Evolutionary conservation across 805 yeast genomes (phyloP).

Genomic region (Myxozyma mucilagina): DNA sequence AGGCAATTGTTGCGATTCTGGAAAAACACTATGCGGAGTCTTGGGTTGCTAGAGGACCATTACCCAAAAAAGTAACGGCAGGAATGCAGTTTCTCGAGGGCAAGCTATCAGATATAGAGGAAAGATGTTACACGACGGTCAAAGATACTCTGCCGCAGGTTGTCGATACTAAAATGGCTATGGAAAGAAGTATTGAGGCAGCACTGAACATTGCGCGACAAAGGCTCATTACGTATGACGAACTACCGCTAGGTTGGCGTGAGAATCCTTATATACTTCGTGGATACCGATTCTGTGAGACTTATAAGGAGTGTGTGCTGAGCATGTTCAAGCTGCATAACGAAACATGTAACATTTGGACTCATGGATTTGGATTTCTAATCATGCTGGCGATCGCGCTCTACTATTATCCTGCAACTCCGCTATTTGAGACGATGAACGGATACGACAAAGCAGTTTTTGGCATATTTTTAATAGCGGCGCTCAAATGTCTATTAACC

Average conservation of each 20-base stretch:
- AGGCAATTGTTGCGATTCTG: constrained; percentile 37
- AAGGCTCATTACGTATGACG: constrained; percentile 69
- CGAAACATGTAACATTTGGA: constrained; percentile 92
- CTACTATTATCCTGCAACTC: constrained; percentile 63
- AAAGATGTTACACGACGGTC: constrained; percentile 32
- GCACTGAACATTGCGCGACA: constrained; percentile 37
- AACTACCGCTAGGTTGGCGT: constrained; percentile 89
- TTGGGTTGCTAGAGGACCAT: constrained; percentile 27
- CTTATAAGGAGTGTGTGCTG: constrained; percentile 58
- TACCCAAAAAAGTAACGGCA: constrained; percentile 34
- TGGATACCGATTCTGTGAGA: constrained; percentile 81
- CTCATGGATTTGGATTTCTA: constrained; percentile 74
- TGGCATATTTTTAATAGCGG: constrained; percentile 66
- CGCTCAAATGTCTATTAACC: constrained; percentile 72
- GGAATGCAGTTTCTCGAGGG: constrained; percentile 41
- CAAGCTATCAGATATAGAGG: constrained; percentile 39
- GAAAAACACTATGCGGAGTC: constrained; percentile 35
- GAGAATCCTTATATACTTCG: constrained; percentile 81
- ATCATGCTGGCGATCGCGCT: constrained; percentile 57
- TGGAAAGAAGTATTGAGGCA: constrained; percentile 25
- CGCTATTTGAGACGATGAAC: constrained; percentile 46
- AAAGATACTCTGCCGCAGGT: constrained; percentile 13
- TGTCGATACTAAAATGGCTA: constrained; percentile 8
- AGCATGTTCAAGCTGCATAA: constrained; percentile 71
- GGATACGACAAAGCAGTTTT: constrained; percentile 52